Conservation (phyloP, 2,329 filamentous ascomycete genomes). For the Monosporascus cannonballus region DNA sequence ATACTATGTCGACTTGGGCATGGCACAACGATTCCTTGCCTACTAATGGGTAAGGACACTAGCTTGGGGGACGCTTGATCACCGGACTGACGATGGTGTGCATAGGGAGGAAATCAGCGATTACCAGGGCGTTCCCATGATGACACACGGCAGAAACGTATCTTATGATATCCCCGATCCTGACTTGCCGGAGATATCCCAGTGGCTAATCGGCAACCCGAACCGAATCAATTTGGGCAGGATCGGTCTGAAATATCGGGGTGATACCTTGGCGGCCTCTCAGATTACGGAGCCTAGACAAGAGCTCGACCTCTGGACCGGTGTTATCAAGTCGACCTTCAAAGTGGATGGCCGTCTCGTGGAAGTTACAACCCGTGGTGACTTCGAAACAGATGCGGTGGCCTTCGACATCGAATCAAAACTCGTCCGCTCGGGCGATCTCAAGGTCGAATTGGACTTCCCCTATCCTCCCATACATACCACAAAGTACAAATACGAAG, state of each 20-base stretch:
- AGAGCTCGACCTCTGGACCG: conserved; percentile 32
- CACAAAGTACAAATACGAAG: conserved; percentile 37
- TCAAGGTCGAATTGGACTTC: conserved; percentile 35
- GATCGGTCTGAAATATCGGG: conserved; percentile 34
- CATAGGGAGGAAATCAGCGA: conserved; percentile 22
- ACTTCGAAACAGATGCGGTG: conserved; percentile 33
- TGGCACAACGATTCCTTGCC: conserved; percentile 31
- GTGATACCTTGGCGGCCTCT: conserved; percentile 21
- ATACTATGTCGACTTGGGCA: conserved; percentile 24
- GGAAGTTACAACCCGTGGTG: conserved; percentile 29
- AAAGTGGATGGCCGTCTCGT: conserved; percentile 24
- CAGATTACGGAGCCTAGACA: conserved; percentile 27
- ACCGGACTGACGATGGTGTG: not conserved
- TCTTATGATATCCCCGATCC: conserved; percentile 33
- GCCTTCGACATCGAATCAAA: conserved; percentile 30
- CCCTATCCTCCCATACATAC: conserved; percentile 35
- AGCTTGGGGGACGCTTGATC: not conserved
- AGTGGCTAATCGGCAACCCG: conserved; percentile 47
- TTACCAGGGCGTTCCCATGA: conserved; percentile 26
- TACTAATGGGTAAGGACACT: conserved; percentile 20
- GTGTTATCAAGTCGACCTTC: conserved; percentile 33
- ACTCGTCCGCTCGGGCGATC: conserved; percentile 25
- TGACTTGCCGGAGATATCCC: conserved; percentile 31
- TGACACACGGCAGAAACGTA: conserved; percentile 32
- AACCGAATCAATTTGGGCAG: conserved; percentile 38